These are phyloP conservation scores for Cryphonectria radicalis DNA, from an alignment of 2,329 filamentous ascomycete genomes.

Conservation along the genomic window DNA sequence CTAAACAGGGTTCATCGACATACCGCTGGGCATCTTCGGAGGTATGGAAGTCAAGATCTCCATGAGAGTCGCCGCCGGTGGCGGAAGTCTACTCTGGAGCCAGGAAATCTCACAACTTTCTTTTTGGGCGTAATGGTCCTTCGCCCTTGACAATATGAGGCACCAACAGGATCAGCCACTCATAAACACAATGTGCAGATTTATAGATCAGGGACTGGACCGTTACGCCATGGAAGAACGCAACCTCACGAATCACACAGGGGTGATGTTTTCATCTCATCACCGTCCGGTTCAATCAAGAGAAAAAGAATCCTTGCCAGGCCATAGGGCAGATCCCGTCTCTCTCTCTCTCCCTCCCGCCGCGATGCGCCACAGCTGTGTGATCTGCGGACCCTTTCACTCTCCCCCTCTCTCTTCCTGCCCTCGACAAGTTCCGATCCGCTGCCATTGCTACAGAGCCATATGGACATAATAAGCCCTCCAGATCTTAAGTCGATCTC, in stretches of 20 bases:
- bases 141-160: neutral
- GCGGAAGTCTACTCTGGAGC: too few species aligned
- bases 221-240: neutral
- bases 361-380: neutral
- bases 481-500: neutral
- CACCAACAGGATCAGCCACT: neutral
- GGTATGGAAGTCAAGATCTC: neutral
- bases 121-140: neutral
- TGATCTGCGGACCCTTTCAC: neutral
- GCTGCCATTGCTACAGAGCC: neutral
- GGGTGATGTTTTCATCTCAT: conserved; percentile 4
- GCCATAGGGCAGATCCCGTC: neutral
- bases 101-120: neutral
- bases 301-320: neutral
- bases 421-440: neutral
- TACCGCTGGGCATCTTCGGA: neutral
- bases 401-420: too few species aligned
- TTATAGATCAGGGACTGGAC: neutral
- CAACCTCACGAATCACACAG: neutral
- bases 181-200: neutral
- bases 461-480: neutral
- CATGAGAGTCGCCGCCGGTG: neutral
- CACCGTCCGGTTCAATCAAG: neutral
- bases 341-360: neutral
- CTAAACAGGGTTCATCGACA: neutral